phyloP scores from a whole-genome alignment of 2,329 filamentous ascomycete species.

The Pseudogymnoascus sp. region DNA sequence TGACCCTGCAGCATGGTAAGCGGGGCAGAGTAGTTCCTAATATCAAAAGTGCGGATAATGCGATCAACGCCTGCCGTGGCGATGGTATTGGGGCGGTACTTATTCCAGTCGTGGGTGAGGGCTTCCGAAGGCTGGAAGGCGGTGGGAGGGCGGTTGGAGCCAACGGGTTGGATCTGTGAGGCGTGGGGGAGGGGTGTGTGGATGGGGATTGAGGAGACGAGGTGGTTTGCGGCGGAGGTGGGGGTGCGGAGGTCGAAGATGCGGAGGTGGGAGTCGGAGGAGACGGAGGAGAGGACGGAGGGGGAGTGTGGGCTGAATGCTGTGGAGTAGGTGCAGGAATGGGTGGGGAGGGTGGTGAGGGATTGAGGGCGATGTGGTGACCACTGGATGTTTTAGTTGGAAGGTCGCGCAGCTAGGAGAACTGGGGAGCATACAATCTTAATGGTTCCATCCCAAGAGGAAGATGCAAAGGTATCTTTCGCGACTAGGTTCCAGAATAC shows the following conservation, averaged over 20 bases:
- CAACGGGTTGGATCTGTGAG: constrained; percentile 10
- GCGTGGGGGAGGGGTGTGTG: constrained; percentile 37
- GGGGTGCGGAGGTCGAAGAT: constrained; percentile 90
- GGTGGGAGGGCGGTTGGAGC: constrained; percentile 22
- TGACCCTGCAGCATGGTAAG: constrained; percentile 71
- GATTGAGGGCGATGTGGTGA: constrained; percentile 68
- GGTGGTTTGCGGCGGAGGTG: constrained; percentile 77
- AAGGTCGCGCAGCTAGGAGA: constrained; percentile 9
- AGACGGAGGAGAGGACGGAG: constrained; percentile 76
- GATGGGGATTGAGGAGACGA: constrained; percentile 74
- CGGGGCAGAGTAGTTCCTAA: constrained; percentile 65
- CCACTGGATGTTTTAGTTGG: constrained; percentile 48
- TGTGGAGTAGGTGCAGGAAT: constrained; percentile 91
- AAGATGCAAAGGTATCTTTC: constrained; percentile 85
- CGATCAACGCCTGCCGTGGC: constrained; percentile 87
- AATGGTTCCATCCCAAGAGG: constrained; percentile 92
- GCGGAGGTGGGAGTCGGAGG: constrained; percentile 79
- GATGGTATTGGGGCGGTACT: constrained; percentile 78
- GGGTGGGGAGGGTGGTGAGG: constrained; percentile 78
- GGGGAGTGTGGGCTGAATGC: constrained; percentile 84
- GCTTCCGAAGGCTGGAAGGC: constrained; percentile 51
- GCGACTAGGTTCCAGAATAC: constrained; percentile 87
- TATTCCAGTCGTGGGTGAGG: constrained; percentile 98
- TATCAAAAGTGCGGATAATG: constrained; percentile 81
- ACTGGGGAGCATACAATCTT: constrained; percentile 56